Evolutionary conservation across 2,329 filamentous ascomycete species (phyloP).

Genomic region (Monilinia polystroma): DNA sequence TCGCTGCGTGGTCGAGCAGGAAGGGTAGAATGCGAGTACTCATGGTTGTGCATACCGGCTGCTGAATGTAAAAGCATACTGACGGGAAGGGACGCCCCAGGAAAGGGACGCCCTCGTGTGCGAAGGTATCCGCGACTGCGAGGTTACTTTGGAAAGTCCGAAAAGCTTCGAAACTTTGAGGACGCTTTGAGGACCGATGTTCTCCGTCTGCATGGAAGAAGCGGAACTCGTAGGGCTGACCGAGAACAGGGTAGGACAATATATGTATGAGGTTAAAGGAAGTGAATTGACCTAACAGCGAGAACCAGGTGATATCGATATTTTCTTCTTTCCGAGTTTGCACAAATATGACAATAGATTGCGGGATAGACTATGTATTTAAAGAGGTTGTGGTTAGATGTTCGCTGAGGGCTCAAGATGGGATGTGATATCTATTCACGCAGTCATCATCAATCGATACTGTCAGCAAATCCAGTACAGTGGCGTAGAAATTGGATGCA

Average conservation of each 20-base stretch:
- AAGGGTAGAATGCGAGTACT: conserved; percentile 31
- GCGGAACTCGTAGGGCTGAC: conserved; percentile 16
- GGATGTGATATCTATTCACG: conserved; percentile 20
- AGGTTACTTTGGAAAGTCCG: not conserved
- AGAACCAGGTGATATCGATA: not conserved
- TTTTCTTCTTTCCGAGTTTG: conserved; percentile 11
- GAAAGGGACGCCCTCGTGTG: conserved; percentile 20
- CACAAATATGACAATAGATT: conserved; percentile 1
- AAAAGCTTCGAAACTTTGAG: conserved; percentile 3
- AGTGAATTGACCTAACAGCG: conserved; percentile 1
- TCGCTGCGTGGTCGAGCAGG: conserved; percentile 23
- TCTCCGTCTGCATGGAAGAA: conserved; percentile 8
- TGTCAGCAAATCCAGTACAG: conserved; percentile 26
- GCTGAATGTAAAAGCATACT: conserved; percentile 40
- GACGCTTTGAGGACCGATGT: not conserved
- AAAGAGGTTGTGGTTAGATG: conserved; percentile 2
- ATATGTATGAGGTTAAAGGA: conserved; percentile 13
- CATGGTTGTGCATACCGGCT: conserved; percentile 37
- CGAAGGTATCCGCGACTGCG: conserved; percentile 19
- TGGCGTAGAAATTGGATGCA: conserved; percentile 1
- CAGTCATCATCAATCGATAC: conserved; percentile 22
- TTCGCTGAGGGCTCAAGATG: conserved; percentile 27
- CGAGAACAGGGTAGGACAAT: not conserved
- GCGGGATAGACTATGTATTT: not conserved
- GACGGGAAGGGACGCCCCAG: conserved; percentile 25